Evolutionary conservation across 352 stramenopile species (phyloP), one percentile per base, ranked within the genome.

Genomic region (Globisporangium acanthophoron): DNA sequence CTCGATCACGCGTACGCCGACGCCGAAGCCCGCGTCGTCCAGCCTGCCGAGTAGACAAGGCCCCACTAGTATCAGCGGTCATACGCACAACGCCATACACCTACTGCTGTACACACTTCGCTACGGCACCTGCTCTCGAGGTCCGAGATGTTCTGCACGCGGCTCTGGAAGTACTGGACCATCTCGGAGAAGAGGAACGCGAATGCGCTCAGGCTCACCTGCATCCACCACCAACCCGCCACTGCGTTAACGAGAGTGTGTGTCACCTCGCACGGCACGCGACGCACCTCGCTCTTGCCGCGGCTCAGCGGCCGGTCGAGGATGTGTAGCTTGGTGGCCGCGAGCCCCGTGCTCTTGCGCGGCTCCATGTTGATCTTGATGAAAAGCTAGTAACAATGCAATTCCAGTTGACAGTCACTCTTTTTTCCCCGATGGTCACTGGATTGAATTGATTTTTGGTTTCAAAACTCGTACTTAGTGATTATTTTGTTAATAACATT

Each of bases 171-270:
- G 79, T 99, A 98, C 76, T 99, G 96, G 8, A 99, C 96, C 74
- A 99, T 91, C 76, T 99, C 96, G 13, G 88, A 98, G 72, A 98
- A 99, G 45, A 99, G 76, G 78, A 98, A 98, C 37, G 92, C 88
- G 76, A 99, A 99, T 24, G 90, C 92, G 61, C 89, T 98, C 37
- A 98, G 71, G 56, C 90, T 98, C 33, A 98, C 87, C 74, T 93
- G 66, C 15, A 29, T 5, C 31, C 4, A 35, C 31, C 21, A 24
- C 21, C 21, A 24, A 24, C 21, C 21, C 21, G 1, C 21, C 21
- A 24, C 21, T 24, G 21, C 21, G 21, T 24, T 24, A 24, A 20
- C 35, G 46, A 4, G 46, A 2, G 31, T 12, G 20, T 18, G 16
- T 51, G 4, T 21, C 45, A 24, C 21, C 21, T 24, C 21, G 21